phyloP scores from a whole-genome alignment of 1,139 yeast genomes.

The Lodderomyces elongisporus region DNA sequence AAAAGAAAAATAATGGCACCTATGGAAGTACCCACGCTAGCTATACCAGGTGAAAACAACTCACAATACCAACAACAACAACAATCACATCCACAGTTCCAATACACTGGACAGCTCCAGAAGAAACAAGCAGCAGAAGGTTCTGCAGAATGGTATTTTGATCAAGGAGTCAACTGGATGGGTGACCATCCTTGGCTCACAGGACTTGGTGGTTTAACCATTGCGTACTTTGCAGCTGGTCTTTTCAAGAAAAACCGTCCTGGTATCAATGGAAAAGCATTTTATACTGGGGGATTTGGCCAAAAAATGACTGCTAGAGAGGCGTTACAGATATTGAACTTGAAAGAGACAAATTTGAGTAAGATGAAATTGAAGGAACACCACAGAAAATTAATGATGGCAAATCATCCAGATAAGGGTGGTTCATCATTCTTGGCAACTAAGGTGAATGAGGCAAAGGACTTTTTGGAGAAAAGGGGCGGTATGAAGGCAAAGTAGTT shows the following conservation, averaged over 20 bases:
- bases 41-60: conserved; percentile 52
- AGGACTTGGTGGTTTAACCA: conserved; percentile 63
- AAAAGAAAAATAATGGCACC: conserved; percentile 10
- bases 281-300: conserved; percentile 84
- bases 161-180: conserved; percentile 57
- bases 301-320: conserved; percentile 85
- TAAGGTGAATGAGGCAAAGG: conserved; percentile 95
- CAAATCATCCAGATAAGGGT: conserved; percentile 97
- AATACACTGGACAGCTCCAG: conserved; percentile 41
- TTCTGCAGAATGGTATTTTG: conserved; percentile 64
- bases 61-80: conserved; percentile 15
- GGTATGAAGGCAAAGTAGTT: conserved; percentile 45
- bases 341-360: conserved; percentile 73
- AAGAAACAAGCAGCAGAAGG: conserved; percentile 41
- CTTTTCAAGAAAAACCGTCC: conserved; percentile 65
- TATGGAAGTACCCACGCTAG: conserved; percentile 54
- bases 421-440: conserved; percentile 95
- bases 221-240: conserved; percentile 65
- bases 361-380: conserved; percentile 82
- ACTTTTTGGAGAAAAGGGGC: conserved; percentile 81
- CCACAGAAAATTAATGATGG: conserved; percentile 82
- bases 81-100: conserved; percentile 17
- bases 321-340: conserved; percentile 81
- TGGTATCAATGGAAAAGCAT: conserved; percentile 68
- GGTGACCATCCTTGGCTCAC: conserved; percentile 75